Percentiles rank a stretch among this genome's conserved stretches.
These are phyloP conservation scores for Xylaria sp. DNA, from an alignment of 2,329 filamentous ascomycete species.

Conservation along the genomic window DNA sequence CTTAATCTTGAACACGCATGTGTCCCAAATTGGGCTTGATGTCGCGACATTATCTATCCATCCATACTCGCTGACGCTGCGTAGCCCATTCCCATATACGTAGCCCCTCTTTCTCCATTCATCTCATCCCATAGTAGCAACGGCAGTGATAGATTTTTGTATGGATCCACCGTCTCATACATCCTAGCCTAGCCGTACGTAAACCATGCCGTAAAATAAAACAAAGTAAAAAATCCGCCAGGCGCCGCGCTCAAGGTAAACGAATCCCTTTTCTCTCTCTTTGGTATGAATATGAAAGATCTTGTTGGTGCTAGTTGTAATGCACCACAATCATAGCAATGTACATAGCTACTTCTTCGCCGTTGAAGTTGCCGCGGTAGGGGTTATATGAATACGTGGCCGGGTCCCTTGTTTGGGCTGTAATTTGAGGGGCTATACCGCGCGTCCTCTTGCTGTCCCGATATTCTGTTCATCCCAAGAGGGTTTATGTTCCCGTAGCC, in stretches of 20 bases:
- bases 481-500: conserved; percentile 61
- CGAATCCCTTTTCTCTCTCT: conserved; percentile 19
- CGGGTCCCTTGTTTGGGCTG: conserved; percentile 39
- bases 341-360: conserved; percentile 28
- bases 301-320: conserved; percentile 11
- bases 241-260: conserved; percentile 37
- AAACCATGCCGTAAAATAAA: conserved; percentile 10
- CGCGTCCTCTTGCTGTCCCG: conserved; percentile 44
- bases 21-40: neutral
- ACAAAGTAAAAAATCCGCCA: conserved; percentile 24
- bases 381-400: conserved; percentile 46
- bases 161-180: conserved; percentile 18
- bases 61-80: neutral
- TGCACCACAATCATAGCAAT: conserved; percentile 25
- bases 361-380: conserved; percentile 14
- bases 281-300: conserved; percentile 16
- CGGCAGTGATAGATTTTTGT: conserved; percentile 8
- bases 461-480: conserved; percentile 67
- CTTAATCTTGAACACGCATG: neutral
- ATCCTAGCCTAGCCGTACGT: conserved; percentile 20
- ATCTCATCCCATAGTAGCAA: conserved; percentile 13
- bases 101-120: neutral
- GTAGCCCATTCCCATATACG: neutral
- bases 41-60: neutral
- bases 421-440: conserved; percentile 40